These are phyloP conservation scores for Metarhizium guizhouense DNA, from an alignment of 2,329 filamentous ascomycete genomes.

Conservation along the genomic window DNA sequence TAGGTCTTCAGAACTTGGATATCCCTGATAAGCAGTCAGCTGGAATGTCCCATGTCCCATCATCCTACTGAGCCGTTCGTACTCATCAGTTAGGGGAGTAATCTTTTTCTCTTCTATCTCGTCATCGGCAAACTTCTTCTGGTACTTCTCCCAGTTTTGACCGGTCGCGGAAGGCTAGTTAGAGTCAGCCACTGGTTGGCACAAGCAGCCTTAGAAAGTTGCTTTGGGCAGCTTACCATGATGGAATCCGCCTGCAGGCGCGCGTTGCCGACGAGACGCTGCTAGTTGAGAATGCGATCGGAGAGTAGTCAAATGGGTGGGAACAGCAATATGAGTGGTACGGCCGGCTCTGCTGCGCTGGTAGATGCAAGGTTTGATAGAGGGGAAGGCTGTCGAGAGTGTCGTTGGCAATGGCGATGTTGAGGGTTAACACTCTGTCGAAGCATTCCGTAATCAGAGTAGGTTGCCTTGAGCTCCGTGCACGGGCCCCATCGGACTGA, in stretches of 20 bases:
- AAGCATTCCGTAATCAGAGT: constrained; percentile 29
- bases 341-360: not conserved
- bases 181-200: constrained; percentile 14
- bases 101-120: constrained; percentile 99
- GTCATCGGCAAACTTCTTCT: constrained; percentile 94
- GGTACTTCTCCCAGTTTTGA: constrained; percentile 95
- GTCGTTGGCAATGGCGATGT: constrained; percentile 13
- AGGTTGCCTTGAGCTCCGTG: constrained; percentile 30
- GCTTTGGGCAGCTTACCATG: constrained; percentile 29
- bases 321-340: not conserved
- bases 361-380: not conserved
- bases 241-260: constrained; percentile 23
- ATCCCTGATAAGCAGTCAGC: constrained; percentile 53
- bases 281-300: not conserved
- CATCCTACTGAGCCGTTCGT: constrained; percentile 28
- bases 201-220: constrained; percentile 5
- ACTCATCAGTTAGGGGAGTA: constrained; percentile 93
- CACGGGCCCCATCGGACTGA: constrained; percentile 18
- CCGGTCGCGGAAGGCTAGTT: constrained; percentile 87
- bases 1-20: constrained; percentile 99
- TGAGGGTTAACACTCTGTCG: constrained; percentile 18
- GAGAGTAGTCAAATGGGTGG: not conserved
- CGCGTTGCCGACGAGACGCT: constrained; percentile 9
- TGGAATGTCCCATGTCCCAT: not conserved
- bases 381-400: not conserved